Percentiles rank a stretch among this genome's conserved stretches.
These are phyloP conservation scores for Cornus florida DNA, from an alignment of 148 eudicot species.

Conservation along the genomic window DNA sequence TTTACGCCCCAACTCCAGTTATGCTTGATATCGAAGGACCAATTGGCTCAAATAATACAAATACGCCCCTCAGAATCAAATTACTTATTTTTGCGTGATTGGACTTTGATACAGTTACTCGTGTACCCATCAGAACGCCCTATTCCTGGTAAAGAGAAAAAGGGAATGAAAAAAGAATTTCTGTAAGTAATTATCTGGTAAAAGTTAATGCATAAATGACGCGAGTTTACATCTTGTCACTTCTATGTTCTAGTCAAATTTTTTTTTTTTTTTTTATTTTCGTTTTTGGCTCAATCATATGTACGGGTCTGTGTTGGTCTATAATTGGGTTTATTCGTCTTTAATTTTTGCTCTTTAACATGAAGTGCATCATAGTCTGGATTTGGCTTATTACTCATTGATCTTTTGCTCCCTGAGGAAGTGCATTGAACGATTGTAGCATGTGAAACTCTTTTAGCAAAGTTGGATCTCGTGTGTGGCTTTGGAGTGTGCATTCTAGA, in stretches of 20 bases:
- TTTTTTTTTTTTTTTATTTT: neutral
- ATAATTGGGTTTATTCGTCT: neutral
- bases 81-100: conserved; percentile 8
- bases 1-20: conserved; percentile 22
- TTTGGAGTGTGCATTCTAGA: too few relatives aligned
- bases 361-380: neutral
- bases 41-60: conserved; percentile 36
- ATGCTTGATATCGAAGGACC: conserved; percentile 43
- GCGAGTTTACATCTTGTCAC: neutral
- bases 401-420: neutral
- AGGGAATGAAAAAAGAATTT: neutral
- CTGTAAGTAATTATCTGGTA: conserved; percentile 8
- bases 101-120: conserved; percentile 6
- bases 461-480: too few relatives aligned
- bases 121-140: neutral
- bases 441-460: neutral
- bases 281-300: neutral
- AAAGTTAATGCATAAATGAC: neutral
- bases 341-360: neutral
- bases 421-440: neutral
- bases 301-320: neutral
- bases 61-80: conserved; percentile 25
- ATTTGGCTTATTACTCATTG: neutral
- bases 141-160: neutral
- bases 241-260: neutral